phyloP scores from a whole-genome alignment of 495 filamentous ascomycete genomes.

The Hyaloscypha variabilis region DNA sequence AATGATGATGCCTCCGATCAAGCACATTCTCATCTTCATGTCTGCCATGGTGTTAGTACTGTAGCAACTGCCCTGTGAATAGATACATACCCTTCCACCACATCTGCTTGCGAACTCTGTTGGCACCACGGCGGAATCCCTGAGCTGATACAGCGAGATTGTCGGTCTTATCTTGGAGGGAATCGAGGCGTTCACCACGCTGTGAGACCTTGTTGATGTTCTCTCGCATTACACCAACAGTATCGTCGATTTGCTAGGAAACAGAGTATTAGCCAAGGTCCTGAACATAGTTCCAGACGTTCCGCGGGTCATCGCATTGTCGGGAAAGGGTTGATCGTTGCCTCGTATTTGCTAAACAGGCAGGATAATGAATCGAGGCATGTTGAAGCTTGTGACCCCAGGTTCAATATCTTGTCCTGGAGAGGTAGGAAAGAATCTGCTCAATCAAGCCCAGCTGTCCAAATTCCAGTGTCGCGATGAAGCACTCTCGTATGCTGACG shows the following conservation, averaged over 20 bases:
- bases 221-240: constrained; percentile 88
- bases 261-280: constrained; percentile 12
- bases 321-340: background rate
- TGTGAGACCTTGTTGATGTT: constrained; percentile 93
- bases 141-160: constrained; percentile 87
- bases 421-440: background rate
- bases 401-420: background rate
- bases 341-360: background rate
- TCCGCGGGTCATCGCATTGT: background rate
- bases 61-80: background rate
- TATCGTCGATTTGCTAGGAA: constrained; percentile 91
- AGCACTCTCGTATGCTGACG: background rate
- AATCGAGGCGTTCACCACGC: constrained; percentile 87
- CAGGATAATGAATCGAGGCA: background rate
- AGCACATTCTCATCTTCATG: constrained; percentile 99
- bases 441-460: background rate
- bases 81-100: constrained; percentile 52
- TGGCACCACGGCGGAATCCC: constrained; percentile 93
- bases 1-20: constrained; percentile 85
- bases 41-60: constrained; percentile 64
- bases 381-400: too few relatives aligned
- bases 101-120: constrained; percentile 85
- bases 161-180: constrained; percentile 94
- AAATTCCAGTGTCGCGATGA: background rate
- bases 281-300: background rate